Conservation (phyloP, 257 asterid species). For the Ajuga chamaepitys region DNA sequence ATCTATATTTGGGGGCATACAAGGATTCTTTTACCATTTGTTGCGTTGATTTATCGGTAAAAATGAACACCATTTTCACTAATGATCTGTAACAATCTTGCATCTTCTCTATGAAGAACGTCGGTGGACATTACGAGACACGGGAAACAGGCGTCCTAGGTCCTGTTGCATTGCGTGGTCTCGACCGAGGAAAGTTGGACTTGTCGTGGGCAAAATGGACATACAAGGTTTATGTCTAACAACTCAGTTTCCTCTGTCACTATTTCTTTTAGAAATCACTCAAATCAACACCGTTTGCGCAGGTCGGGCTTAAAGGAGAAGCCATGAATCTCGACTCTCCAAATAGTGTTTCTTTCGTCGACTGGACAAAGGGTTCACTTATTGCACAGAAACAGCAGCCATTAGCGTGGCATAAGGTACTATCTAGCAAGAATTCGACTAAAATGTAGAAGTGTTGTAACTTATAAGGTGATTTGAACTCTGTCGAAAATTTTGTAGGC, state of each 20-base stretch:
- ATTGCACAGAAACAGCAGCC: conserved; percentile 71
- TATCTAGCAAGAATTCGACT: background rate
- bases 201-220: conserved; percentile 88
- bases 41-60: background rate
- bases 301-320: conserved; percentile 97
- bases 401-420: conserved; percentile 92
- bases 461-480: background rate
- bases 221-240: conserved; percentile 50
- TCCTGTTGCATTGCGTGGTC: conserved; percentile 75
- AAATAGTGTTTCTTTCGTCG: conserved; percentile 52
- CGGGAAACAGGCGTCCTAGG: conserved; percentile 81
- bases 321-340: conserved; percentile 73
- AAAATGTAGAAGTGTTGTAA: background rate
- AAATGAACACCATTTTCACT: background rate
- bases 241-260: background rate
- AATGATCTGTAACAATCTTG: background rate
- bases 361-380: conserved; percentile 76
- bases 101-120: conserved; percentile 41
- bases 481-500: conserved; percentile 41
- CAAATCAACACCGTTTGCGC: conserved; percentile 18
- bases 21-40: too few species aligned
- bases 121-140: conserved; percentile 84
- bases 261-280: background rate
- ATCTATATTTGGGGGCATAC: too few species aligned
- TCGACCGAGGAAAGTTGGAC: conserved; percentile 69